Conservation (phyloP, 2,329 filamentous ascomycete genomes). For the Fusarium nisikadoi region DNA sequence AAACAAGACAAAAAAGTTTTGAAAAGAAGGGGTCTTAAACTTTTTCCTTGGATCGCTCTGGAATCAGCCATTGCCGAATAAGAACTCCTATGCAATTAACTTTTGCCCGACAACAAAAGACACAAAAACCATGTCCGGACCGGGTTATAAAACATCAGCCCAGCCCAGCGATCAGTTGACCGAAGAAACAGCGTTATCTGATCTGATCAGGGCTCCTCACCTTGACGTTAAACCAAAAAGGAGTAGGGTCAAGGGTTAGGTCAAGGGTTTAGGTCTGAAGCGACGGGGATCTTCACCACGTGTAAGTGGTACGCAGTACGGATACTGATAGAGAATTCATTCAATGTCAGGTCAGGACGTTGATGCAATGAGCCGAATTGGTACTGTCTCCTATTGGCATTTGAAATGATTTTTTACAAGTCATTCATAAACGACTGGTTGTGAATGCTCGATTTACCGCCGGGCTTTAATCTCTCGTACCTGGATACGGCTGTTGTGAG, state of each 20-base stretch:
- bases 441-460: neutral
- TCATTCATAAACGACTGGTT: slow-evolving; percentile 6
- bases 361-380: neutral
- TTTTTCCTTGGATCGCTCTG: slow-evolving; percentile 7
- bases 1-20: slow-evolving; percentile 4
- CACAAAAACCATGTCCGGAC: slow-evolving; percentile 1
- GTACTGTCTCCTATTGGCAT: neutral
- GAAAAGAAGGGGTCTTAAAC: slow-evolving; percentile 31
- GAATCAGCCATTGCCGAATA: slow-evolving; percentile 36
- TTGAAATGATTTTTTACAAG: neutral
- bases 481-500: slow-evolving; percentile 24
- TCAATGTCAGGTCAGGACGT: neutral
- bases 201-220: slow-evolving; percentile 34
- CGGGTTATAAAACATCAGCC: slow-evolving; percentile 19
- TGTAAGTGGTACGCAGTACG: slow-evolving; percentile 23
- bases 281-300: slow-evolving; percentile 27
- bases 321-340: neutral
- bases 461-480: neutral
- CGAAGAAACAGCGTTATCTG: slow-evolving; percentile 30
- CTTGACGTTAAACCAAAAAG: slow-evolving; percentile 22
- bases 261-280: slow-evolving; percentile 32
- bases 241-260: slow-evolving; percentile 32
- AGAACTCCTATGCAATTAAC: slow-evolving; percentile 10
- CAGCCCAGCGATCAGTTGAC: slow-evolving; percentile 15
- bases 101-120: slow-evolving; percentile 15